Percentiles rank a stretch among this genome's conserved stretches.
phyloP scores from a whole-genome alignment of 768 basidiomycete genomes.

The Collybia mongolica region DNA sequence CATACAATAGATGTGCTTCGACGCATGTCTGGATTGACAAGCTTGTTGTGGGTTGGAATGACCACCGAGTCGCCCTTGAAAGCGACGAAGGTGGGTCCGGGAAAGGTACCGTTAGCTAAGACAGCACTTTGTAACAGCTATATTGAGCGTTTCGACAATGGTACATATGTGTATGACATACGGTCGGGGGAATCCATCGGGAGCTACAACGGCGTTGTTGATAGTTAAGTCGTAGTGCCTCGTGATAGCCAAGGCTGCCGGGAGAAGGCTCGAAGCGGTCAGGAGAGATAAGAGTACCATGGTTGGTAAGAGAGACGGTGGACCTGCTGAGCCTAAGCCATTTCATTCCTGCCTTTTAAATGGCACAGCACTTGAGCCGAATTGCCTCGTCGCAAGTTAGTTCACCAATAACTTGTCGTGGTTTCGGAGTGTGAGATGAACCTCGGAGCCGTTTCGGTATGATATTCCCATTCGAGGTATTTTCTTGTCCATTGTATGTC shows the following conservation, averaged over 20 bases:
- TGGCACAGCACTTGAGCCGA: slow-evolving; percentile 13
- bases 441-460: slow-evolving; percentile 10
- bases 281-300: slow-evolving; percentile 15
- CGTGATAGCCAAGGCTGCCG: slow-evolving; percentile 14
- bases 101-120: slow-evolving; percentile 19
- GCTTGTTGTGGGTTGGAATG: slow-evolving; percentile 18
- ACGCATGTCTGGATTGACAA: slow-evolving; percentile 21
- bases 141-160: no score
- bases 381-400: neutral
- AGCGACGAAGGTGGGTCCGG: slow-evolving; percentile 17
- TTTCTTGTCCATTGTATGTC: neutral
- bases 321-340: neutral
- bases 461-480: slow-evolving; percentile 11
- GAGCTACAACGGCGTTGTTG: slow-evolving; percentile 9
- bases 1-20: slow-evolving; percentile 23
- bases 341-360: slow-evolving; percentile 9
- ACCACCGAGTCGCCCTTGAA: slow-evolving; percentile 21
- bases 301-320: slow-evolving; percentile 3
- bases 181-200: slow-evolving; percentile 18
- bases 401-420: slow-evolving; percentile 11
- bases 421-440: slow-evolving; percentile 5
- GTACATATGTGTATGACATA: neutral
- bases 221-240: slow-evolving; percentile 18
- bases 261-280: slow-evolving; percentile 11
- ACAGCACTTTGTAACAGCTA: slow-evolving; percentile 9